Percentiles rank a stretch among this genome's conserved stretches.
These are phyloP conservation scores for Mucor mucedo DNA, from an alignment of 371 early-diverging fungal genomes.

Conservation along the genomic window DNA sequence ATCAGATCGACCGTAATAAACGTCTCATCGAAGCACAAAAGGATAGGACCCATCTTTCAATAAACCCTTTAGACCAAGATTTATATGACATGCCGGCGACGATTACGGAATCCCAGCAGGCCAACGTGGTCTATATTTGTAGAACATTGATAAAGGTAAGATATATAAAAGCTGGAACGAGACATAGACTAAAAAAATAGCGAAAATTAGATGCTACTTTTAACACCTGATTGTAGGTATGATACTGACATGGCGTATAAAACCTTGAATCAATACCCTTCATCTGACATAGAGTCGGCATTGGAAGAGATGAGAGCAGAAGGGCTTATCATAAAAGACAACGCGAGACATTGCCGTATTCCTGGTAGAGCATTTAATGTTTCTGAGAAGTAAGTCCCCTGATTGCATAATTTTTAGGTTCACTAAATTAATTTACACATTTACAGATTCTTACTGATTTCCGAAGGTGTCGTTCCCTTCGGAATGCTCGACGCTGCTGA, in stretches of 20 bases:
- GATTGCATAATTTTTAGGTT: not conserved
- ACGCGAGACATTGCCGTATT: slow-evolving; percentile 12
- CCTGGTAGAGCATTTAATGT: slow-evolving; percentile 29
- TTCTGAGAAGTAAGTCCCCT: slow-evolving; percentile 22
- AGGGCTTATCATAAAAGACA: slow-evolving; percentile 15
- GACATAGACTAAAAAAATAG: not conserved
- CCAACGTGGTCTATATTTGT: not conserved
- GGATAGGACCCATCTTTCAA: not conserved
- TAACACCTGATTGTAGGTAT: slow-evolving; percentile 13
- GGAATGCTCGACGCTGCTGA: slow-evolving; percentile 10
- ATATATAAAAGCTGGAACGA: not conserved
- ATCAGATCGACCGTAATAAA: not conserved
- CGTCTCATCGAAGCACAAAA: not conserved
- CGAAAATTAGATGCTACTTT: slow-evolving; percentile 18
- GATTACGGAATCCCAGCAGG: not conserved
- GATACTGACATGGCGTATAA: slow-evolving; percentile 7
- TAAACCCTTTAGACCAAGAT: not conserved
- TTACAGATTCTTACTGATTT: slow-evolving; percentile 15
- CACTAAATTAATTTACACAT: not conserved
- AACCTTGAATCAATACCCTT: slow-evolving; percentile 7
- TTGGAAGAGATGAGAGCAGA: slow-evolving; percentile 2
- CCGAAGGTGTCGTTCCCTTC: slow-evolving; percentile 16
- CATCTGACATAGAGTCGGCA: slow-evolving; percentile 11
- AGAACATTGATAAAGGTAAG: slow-evolving; percentile 21
- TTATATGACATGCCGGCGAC: not conserved